phyloP scores from a whole-genome alignment of 2,329 filamentous ascomycete genomes.

The Coleophoma cylindrospora region DNA sequence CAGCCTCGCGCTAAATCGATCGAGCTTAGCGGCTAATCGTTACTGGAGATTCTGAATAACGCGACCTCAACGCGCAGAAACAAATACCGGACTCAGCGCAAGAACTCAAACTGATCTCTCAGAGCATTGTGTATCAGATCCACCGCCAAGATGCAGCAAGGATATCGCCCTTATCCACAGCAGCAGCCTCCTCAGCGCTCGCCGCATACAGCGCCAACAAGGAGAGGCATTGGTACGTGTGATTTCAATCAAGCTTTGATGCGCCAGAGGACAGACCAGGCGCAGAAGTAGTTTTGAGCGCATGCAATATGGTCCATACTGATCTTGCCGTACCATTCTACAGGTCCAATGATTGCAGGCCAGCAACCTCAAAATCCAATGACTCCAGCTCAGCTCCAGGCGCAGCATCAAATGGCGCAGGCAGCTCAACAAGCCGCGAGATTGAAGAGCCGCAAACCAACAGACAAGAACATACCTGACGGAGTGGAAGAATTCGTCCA shows the following conservation, averaged over 20 bases:
- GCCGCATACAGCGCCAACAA: constrained; percentile 21
- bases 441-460: constrained; percentile 81
- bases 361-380: constrained; percentile 32
- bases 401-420: constrained; percentile 47
- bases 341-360: constrained; percentile 26
- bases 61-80: not conserved
- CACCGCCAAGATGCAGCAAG: constrained; percentile 21
- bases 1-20: too few relatives aligned
- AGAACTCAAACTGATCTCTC: not conserved
- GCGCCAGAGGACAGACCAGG: constrained; percentile 11
- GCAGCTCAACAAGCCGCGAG: constrained; percentile 53
- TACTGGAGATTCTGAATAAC: not conserved
- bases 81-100: not conserved
- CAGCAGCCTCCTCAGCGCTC: constrained; percentile 17
- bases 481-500: constrained; percentile 79
- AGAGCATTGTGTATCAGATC: not conserved
- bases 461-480: constrained; percentile 91
- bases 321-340: not conserved
- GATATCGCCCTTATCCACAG: constrained; percentile 21
- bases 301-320: constrained; percentile 4
- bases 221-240: constrained; percentile 29
- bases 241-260: constrained; percentile 5
- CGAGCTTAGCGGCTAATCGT: too few relatives aligned
- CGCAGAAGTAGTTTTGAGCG: not conserved
- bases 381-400: constrained; percentile 50